A percentile compares a stretch with the other conserved stretches of the same genome.
These are phyloP conservation scores for Penicillium fuscoglaucum DNA, from an alignment of 2,329 filamentous ascomycete species.

Conservation along the genomic window DNA sequence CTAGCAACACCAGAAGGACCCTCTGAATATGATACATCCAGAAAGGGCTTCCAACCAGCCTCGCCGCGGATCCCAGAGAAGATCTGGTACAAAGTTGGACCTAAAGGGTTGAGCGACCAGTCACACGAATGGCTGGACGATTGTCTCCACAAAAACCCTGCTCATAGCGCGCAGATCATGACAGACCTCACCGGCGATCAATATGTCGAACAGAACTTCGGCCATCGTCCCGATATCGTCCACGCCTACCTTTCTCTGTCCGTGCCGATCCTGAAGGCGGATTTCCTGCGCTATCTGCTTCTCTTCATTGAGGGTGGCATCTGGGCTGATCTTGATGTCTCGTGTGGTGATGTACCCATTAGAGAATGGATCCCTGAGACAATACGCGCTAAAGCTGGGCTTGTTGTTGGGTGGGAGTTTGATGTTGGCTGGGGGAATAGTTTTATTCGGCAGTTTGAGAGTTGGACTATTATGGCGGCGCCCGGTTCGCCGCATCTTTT, in stretches of 20 bases:
- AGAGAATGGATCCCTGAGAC: constrained; percentile 1
- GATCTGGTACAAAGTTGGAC: constrained; percentile 10
- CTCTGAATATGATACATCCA: not conserved
- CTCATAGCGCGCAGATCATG: constrained; percentile 3
- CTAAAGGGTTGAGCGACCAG: constrained; percentile 3
- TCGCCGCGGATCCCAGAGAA: constrained; percentile 3
- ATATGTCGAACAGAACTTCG: not conserved
- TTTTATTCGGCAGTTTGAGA: constrained; percentile 10
- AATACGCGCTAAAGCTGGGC: not conserved
- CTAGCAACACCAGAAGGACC: not conserved
- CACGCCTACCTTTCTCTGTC: constrained; percentile 1
- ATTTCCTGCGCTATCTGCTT: constrained; percentile 8
- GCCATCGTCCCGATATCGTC: constrained; percentile 4
- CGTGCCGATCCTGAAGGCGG: constrained; percentile 8
- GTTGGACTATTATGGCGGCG: constrained; percentile 12
- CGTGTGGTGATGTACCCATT: constrained; percentile 8
- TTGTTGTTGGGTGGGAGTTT: constrained; percentile 12
- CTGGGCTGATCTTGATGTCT: constrained; percentile 10
- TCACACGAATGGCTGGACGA: constrained; percentile 4
- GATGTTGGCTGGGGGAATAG: constrained; percentile 4
- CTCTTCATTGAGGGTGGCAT: not conserved
- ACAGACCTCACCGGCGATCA: constrained; percentile 5
- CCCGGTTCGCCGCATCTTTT: constrained; percentile 3
- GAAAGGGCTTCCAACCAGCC: not conserved
- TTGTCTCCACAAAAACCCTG: constrained; percentile 8